A percentile compares a stretch with the other conserved stretches of the same genome.
phyloP scores from a whole-genome alignment of 2,329 filamentous ascomycete species.

The Aspergillus amoenus region DNA sequence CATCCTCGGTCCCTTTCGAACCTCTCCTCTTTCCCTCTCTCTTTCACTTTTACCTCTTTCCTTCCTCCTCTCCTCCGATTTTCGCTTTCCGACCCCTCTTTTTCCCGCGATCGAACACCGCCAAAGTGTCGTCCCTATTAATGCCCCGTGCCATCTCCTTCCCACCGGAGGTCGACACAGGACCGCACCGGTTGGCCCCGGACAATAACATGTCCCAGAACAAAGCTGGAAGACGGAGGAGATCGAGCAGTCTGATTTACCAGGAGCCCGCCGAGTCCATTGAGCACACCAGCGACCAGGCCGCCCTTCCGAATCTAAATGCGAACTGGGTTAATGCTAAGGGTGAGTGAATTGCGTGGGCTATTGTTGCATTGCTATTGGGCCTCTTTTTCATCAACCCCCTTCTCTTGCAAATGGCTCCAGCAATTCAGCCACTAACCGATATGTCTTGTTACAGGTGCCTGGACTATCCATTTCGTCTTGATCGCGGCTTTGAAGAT shows the following conservation, averaged over 20 bases:
- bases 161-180: conserved; percentile 77
- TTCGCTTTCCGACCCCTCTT: conserved; percentile 13
- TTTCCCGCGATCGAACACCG: conserved; percentile 62
- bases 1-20: conserved; percentile 13
- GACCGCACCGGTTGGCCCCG: conserved; percentile 54
- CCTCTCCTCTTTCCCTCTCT: conserved; percentile 9
- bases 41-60: conserved; percentile 24
- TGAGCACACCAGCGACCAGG: conserved; percentile 96
- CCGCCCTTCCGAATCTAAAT: conserved; percentile 90
- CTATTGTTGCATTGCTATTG: conserved; percentile 6
- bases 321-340: conserved; percentile 99
- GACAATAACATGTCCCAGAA: conserved; percentile 63
- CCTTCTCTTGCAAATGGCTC: background rate
- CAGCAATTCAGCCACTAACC: conserved; percentile 15
- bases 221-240: conserved; percentile 75
- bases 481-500: conserved; percentile 91
- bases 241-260: conserved; percentile 98
- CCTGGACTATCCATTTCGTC: conserved; percentile 96
- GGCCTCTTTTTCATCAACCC: background rate
- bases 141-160: conserved; percentile 89
- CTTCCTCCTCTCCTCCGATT: conserved; percentile 24
- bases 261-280: conserved; percentile 95
- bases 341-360: conserved; percentile 59
- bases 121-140: conserved; percentile 93
- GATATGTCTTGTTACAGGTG: conserved; percentile 58